Evolutionary conservation across 768 basidiomycete species (phyloP), one percentile per base, ranked within the genome.

Genomic region (Mycena galopus): DNA sequence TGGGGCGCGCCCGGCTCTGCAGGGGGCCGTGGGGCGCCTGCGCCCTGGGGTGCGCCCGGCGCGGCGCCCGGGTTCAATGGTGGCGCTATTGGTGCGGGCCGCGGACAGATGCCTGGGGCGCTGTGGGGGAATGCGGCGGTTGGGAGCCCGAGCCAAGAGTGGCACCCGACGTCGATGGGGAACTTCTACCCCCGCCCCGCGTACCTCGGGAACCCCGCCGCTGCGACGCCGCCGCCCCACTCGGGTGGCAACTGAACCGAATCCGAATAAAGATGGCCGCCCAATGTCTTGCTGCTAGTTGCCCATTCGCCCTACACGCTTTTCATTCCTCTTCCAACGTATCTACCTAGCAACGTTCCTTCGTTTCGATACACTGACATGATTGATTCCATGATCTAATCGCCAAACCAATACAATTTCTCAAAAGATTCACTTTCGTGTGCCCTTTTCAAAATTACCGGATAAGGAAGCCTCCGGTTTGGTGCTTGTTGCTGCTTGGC

Each of bases 171-270:
- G 1, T 47, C 67, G 27, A 69, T 73, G 37, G 77, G 82, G 3
- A 78, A 80, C 29, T 90, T 88, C 76, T 90, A 87, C 76, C 79
- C 85, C 27, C 72, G 72, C 23, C 83, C 81, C 53, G 81, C 85
- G 47, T 91, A 89, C 73, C 75, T 87, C 64, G 82, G 84, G 47
- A 87, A 86, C 37, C 80, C 83, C 70, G 86, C 87, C 58, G 81
- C 90, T 50, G 84, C 90, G 21, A 86, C 90, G n/a, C 85, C 91
- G 60, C 85, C 91, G 62, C 80, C 84, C 56, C 84, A 86, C 74
- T 73, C 82, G 33, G 81, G 82, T 32, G 78, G 81, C 58, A 69
- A 65, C 58, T 75, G 65, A 74, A 16, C 32, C 23, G 57, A 27
- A 29, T 47, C 32, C 17, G 47, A 62, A 62, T 62, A 50, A 42